Conservation (phyloP, 2,329 filamentous ascomycete species). For the Clonostachys byssicola region DNA sequence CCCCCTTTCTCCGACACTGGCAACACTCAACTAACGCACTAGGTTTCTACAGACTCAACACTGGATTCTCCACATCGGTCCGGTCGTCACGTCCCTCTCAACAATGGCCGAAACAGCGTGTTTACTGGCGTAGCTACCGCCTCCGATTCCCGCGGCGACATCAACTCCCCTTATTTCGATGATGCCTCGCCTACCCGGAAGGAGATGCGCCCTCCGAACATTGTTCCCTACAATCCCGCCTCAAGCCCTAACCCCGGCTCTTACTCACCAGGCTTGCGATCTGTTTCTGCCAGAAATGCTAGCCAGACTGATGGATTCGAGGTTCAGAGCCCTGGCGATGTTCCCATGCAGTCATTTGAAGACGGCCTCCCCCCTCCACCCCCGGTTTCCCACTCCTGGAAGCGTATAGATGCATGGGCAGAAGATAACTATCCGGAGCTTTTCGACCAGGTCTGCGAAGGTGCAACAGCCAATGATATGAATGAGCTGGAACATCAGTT, state of each 20-base stretch:
- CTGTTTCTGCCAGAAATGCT: constrained; percentile 64
- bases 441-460: constrained; percentile 88
- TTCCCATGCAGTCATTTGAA: constrained; percentile 93
- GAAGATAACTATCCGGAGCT: constrained; percentile 95
- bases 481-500: constrained; percentile 96
- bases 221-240: constrained; percentile 24
- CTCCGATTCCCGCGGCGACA: constrained; percentile 81
- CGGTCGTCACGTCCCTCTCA: constrained; percentile 83
- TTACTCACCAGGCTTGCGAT: constrained; percentile 88
- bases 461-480: constrained; percentile 87
- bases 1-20: background rate
- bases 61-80: constrained; percentile 92
- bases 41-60: constrained; percentile 64
- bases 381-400: constrained; percentile 86
- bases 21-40: background rate
- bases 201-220: constrained; percentile 41
- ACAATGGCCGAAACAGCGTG: constrained; percentile 74
- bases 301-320: constrained; percentile 65
- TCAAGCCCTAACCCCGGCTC: constrained; percentile 62
- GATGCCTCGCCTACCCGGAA: constrained; percentile 50
- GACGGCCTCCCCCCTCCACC: constrained; percentile 89
- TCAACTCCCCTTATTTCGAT: constrained; percentile 75
- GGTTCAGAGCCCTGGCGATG: constrained; percentile 71
- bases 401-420: constrained; percentile 87
- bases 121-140: constrained; percentile 88